Evolutionary conservation across 139 green algal species (phyloP), one percentile per base, ranked within the genome.

Genomic region (Desmodesmus armatus): DNA sequence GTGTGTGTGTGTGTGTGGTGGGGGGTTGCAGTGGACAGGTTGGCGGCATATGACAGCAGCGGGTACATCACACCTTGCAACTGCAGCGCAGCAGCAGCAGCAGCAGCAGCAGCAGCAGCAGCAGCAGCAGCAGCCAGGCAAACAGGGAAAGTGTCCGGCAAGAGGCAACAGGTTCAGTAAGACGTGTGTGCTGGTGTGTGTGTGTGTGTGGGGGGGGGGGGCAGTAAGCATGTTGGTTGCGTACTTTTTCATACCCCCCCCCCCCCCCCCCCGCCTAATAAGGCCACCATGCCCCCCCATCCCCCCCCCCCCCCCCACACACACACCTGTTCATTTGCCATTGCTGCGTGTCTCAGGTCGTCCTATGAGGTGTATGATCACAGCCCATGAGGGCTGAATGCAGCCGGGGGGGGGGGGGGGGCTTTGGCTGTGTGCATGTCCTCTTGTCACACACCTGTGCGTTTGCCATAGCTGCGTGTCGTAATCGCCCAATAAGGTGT

Each of bases 351-450:
- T 7, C 91, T 84, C 58, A 96, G 87, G 51, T 93, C 91, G 67
- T n/a, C 86, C 84, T 0, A 97, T 77, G 35, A 96, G 85, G 83
- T 96, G 93, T 1, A 90, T 94, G 13, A 96, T 80, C 58, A 95
- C 92, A 5, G 91, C n/a, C 92, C 17, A 97, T 93, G 31, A 76
- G 43, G 23, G 63, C 79, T 21, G 15, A 43, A 29, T 66, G 44
- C 63, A 77, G 62, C 25, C 58, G 63, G n/a, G n/a, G n/a, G n/a
- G n/a, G n/a, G n/a, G n/a, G n/a, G n/a, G n/a, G n/a, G n/a, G n/a
- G n/a, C n/a, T n/a, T n/a, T n/a, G n/a, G n/a, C n/a, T n/a, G n/a
- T n/a, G n/a, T n/a, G n/a, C n/a, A n/a, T n/a, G n/a, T n/a, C n/a
- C n/a, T n/a, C n/a, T n/a, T n/a, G n/a, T 51, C 2, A 29, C 65